These are phyloP conservation scores for Coemansia sp. DNA, from an alignment of 192 early-diverging fungal species.

Conservation along the genomic window DNA sequence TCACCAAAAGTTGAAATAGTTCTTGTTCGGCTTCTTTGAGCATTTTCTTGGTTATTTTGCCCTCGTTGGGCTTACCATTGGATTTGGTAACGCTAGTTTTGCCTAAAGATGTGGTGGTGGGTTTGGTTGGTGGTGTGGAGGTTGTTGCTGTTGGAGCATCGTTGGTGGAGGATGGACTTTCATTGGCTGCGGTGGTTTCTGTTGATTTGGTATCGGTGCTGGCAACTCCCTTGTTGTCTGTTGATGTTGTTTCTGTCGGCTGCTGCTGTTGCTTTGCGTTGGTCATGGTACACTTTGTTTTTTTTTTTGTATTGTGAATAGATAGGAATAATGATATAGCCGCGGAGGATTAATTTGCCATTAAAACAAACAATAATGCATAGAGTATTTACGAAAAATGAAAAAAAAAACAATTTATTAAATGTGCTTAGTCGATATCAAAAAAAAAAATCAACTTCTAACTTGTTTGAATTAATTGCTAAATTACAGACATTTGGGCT, in stretches of 20 bases:
- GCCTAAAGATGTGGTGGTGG: background rate
- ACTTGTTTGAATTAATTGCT: background rate
- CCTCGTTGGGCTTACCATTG: slow-evolving; percentile 18
- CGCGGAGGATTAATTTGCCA: too few relatives aligned
- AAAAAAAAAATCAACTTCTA: background rate
- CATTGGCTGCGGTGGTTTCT: background rate
- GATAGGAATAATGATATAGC: background rate
- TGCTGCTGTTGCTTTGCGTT: background rate
- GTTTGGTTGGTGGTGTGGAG: background rate
- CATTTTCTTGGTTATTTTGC: slow-evolving; percentile 55
- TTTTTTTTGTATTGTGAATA: background rate
- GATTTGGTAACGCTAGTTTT: slow-evolving; percentile 8
- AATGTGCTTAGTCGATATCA: background rate
- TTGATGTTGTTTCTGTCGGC: background rate
- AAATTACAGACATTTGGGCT: background rate
- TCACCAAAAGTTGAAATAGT: slow-evolving; percentile 66
- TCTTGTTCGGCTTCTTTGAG: slow-evolving; percentile 76
- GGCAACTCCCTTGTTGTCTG: background rate
- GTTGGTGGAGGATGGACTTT: background rate
- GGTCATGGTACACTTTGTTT: background rate
- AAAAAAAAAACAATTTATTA: too few relatives aligned
- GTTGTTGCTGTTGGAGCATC: background rate
- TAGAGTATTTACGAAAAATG: background rate
- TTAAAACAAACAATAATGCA: background rate
- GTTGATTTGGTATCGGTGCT: background rate